Base-by-base conservation (phyloP, 2,329 filamentous ascomycete genomes). In the Colletotrichum liriopes region DNA sequence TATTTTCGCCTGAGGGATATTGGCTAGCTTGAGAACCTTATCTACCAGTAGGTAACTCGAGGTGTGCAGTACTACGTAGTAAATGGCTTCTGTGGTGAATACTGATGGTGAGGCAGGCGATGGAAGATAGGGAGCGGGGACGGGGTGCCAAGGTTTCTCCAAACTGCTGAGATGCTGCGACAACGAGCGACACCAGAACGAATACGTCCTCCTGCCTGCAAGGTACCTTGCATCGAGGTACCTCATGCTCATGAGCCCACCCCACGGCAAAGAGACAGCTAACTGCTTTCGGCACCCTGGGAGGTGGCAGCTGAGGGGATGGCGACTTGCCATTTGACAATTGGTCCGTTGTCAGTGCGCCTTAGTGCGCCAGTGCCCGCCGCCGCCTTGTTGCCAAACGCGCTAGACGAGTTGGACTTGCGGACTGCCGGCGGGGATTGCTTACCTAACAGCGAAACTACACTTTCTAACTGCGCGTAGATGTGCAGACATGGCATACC, bases 211-310 rank as follows among this genome's bases (percentile, higher is more conserved):
- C 20, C 54, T 14, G 32, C 12, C n/a, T 23, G 20, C 54, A 26
- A 23, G 35, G 41, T 16, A 41, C 39, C 39, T 20, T 54, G 29
- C 51, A 54, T 54, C 16, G 29, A 23, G 8, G 20, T 39, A 16
- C 54, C 11, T n/a, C 9, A 32, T 3, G 23, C 26, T 29, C 20
- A 39, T 23, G 35, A 56, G 35, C 20, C 16, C 35, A 23, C 18
- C n/a, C 47, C n/a, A 23, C 9, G n/a, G 23, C n/a, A 49, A 18
- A n/a, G 54, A 20, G 11, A 16, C 12, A 6, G 12, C 54, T 56
- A 56, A 39, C 54, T 56, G n/a, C 35, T 56, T 56, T 39, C 12
- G 35, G 35, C 35, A 56, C 26, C n/a, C n/a, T n/a, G 23, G 49
- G 23, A 51, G 16, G 49, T 29, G n/a, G 47, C 47, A n/a, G 26